Evolutionary conservation across 495 filamentous ascomycete species (phyloP).

Genomic region (Penicillium argentinense): DNA sequence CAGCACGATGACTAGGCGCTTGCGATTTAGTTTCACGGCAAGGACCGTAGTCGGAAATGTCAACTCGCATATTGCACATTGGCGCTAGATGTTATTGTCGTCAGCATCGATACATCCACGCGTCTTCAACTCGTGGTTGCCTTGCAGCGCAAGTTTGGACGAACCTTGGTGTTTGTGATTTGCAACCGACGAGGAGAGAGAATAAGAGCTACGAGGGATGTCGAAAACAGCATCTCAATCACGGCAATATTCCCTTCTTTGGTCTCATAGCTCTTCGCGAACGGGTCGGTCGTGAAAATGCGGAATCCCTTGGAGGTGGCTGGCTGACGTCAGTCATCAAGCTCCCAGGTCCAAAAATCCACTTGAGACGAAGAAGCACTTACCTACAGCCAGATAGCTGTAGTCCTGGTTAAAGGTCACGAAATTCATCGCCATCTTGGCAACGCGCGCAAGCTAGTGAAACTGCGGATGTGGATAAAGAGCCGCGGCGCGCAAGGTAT

Average conservation of each 20-base stretch:
- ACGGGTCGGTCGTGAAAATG: slow-evolving; percentile 94
- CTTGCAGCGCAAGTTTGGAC: slow-evolving; percentile 23
- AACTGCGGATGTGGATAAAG: slow-evolving; percentile 12
- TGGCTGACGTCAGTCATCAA: slow-evolving; percentile 39
- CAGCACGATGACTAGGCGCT: slow-evolving; percentile 86
- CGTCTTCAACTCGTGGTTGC: slow-evolving; percentile 6
- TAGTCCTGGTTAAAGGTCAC: slow-evolving; percentile 99
- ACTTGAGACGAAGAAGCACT: slow-evolving; percentile 21
- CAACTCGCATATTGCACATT: slow-evolving; percentile 96
- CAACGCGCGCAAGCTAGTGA: slow-evolving; percentile 1
- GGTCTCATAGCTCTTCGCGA: slow-evolving; percentile 88
- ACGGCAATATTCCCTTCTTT: slow-evolving; percentile 91
- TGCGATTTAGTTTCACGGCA: slow-evolving; percentile 89
- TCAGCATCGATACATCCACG: slow-evolving; percentile 1
- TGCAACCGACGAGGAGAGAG: slow-evolving; percentile 85
- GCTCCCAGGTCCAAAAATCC: neutral
- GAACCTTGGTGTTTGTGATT: slow-evolving; percentile 95
- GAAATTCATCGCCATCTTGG: slow-evolving; percentile 81
- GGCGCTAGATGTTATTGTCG: slow-evolving; percentile 54
- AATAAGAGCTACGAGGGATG: slow-evolving; percentile 92
- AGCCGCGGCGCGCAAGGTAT: slow-evolving; percentile 20
- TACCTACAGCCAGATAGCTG: slow-evolving; percentile 91
- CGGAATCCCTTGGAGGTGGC: slow-evolving; percentile 90
- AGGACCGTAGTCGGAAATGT: slow-evolving; percentile 94
- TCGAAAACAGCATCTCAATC: slow-evolving; percentile 98